These are phyloP conservation scores for Lachnellula willkommii DNA, from an alignment of 2,329 filamentous ascomycete genomes.

Conservation along the genomic window DNA sequence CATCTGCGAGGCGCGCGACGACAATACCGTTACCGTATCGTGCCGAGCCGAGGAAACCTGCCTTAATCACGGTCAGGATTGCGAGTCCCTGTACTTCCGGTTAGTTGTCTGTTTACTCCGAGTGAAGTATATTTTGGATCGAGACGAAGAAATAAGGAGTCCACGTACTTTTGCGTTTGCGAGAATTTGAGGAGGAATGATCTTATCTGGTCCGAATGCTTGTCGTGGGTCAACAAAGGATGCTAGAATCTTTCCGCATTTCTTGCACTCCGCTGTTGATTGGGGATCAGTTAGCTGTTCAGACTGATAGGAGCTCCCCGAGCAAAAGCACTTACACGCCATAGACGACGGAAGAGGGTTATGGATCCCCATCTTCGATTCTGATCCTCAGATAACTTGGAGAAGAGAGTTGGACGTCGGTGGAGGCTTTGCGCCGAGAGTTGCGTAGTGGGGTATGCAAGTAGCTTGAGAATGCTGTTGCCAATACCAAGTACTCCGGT, in stretches of 20 bases:
- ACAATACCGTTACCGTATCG: slow-evolving; percentile 79
- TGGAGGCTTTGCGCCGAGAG: background rate
- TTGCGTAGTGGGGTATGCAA: background rate
- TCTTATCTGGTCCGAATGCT: slow-evolving; percentile 91
- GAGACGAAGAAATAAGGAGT: slow-evolving; percentile 2
- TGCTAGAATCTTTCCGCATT: slow-evolving; percentile 89
- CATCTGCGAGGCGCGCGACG: slow-evolving; percentile 71
- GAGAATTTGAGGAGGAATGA: slow-evolving; percentile 87
- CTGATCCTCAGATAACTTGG: background rate
- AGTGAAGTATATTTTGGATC: no score
- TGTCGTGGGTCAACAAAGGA: slow-evolving; percentile 94
- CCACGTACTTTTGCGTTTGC: slow-evolving; percentile 75
- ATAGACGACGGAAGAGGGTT: slow-evolving; percentile 63
- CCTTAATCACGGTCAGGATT: slow-evolving; percentile 81
- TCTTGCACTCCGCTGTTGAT: slow-evolving; percentile 83
- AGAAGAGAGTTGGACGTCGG: background rate
- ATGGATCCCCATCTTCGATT: slow-evolving; percentile 52
- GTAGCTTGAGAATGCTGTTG: background rate
- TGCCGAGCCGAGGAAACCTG: slow-evolving; percentile 76
- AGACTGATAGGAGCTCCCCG: slow-evolving; percentile 13
- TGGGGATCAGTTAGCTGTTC: slow-evolving; percentile 16
- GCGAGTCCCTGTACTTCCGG: slow-evolving; percentile 58
- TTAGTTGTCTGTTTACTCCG: slow-evolving; percentile 7
- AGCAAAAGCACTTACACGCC: slow-evolving; percentile 52
- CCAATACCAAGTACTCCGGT: background rate